These are phyloP conservation scores for Elsinoe batatas DNA, from an alignment of 2,329 filamentous ascomycete genomes.

Conservation along the genomic window DNA sequence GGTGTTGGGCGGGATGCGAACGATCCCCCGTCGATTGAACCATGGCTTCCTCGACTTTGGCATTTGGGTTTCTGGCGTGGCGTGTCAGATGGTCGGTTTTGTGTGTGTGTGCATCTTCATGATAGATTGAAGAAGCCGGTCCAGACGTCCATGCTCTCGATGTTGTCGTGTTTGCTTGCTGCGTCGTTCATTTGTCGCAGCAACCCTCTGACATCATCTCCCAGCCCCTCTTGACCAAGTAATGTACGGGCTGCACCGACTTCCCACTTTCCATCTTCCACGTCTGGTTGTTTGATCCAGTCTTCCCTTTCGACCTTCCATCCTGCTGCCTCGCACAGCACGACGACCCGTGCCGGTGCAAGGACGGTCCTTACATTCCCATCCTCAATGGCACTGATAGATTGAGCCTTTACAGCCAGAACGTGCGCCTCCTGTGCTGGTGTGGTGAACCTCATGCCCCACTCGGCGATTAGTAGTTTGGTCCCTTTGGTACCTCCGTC, in stretches of 20 bases:
- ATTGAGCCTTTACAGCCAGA: conserved; percentile 42
- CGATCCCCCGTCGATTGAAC: neutral
- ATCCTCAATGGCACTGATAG: conserved; percentile 28
- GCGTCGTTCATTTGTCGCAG: conserved; percentile 17
- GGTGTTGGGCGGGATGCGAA: neutral
- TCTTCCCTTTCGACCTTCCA: conserved; percentile 32
- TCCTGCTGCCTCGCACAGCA: conserved; percentile 28
- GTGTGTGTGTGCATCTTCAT: neutral
- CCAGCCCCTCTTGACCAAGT: conserved; percentile 14
- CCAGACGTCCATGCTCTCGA: conserved; percentile 19
- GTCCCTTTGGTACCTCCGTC: conserved; percentile 22
- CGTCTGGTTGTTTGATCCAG: conserved; percentile 25
- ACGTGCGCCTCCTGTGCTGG: conserved; percentile 39
- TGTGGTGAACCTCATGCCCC: conserved; percentile 33
- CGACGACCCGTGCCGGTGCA: conserved; percentile 33
- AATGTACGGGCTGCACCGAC: conserved; percentile 23
- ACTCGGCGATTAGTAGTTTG: conserved; percentile 39
- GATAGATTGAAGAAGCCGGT: conserved; percentile 14
- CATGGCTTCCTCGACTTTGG: neutral
- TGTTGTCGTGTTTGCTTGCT: conserved; percentile 9
- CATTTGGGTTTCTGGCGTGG: neutral
- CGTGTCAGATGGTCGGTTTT: neutral
- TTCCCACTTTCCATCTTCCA: conserved; percentile 43
- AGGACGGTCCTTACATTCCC: conserved; percentile 43
- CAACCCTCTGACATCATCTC: conserved; percentile 27